Conservation (phyloP, 441 rosid genomes). For the Gossypium schwendimanii region DNA sequence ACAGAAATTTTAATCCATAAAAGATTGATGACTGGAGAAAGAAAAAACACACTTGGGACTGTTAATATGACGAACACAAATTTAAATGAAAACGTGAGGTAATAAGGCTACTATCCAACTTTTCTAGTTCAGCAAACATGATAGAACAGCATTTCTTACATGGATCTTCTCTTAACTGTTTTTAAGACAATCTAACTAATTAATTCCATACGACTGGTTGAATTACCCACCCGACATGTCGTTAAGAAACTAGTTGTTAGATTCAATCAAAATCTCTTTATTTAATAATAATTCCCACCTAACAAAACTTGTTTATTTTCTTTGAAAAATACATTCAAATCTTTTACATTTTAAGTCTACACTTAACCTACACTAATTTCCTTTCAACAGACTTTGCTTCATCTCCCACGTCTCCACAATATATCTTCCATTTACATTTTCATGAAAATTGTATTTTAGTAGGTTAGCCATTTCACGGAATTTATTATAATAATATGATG, state of each 20-base stretch:
- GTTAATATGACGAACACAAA: no score
- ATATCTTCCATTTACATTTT: neutral
- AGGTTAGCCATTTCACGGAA: no score
- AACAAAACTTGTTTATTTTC: neutral
- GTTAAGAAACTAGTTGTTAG: neutral
- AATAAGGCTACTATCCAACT: no score
- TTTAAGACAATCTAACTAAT: neutral
- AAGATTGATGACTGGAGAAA: no score
- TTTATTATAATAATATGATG: neutral
- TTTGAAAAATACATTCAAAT: neutral
- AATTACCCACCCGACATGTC: neutral
- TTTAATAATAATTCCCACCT: neutral
- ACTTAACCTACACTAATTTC: slow-evolving; percentile 2
- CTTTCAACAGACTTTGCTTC: neutral
- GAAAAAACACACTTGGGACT: no score
- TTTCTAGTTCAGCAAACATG: neutral
- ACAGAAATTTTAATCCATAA: no score
- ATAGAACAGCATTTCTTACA: neutral
- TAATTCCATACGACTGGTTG: neutral
- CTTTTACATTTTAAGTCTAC: neutral
- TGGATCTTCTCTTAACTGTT: neutral
- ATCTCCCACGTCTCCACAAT: no score
- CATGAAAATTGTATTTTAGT: neutral
- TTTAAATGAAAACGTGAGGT: no score
- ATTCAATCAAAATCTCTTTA: neutral